Percentiles rank a stretch among this genome's conserved stretches.
Conservation (phyloP, 2,329 filamentous ascomycete species). For the Sordariomycetes sp. region DNA sequence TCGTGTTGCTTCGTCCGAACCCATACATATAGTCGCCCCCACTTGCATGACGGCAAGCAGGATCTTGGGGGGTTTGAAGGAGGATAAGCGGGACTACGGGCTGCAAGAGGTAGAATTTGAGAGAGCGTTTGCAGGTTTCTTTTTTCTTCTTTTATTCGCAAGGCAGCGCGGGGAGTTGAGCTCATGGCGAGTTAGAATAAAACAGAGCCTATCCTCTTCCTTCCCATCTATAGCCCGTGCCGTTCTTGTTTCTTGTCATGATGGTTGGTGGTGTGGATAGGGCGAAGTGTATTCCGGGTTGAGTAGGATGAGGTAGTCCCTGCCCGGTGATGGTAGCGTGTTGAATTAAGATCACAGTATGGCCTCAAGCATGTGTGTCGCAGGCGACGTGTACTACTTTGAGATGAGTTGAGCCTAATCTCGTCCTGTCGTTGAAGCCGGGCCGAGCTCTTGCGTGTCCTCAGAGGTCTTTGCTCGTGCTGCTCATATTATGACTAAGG, state of each 20-base stretch:
- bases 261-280: neutral
- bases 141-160: neutral
- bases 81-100: slow-evolving; percentile 10
- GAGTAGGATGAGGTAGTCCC: neutral
- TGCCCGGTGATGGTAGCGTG: neutral
- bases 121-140: neutral
- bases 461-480: neutral
- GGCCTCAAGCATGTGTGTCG: neutral
- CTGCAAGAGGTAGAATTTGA: slow-evolving; percentile 14
- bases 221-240: neutral
- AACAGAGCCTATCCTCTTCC: neutral
- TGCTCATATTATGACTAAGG: neutral
- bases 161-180: slow-evolving; percentile 1
- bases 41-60: slow-evolving; percentile 10
- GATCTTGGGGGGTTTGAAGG: slow-evolving; percentile 3
- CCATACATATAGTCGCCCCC: neutral
- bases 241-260: neutral
- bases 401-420: neutral
- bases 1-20: neutral
- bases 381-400: no score
- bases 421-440: neutral
- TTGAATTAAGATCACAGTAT: neutral
- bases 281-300: neutral
- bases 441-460: neutral
- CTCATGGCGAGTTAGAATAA: slow-evolving; percentile 1